Percentiles rank a stretch among this genome's conserved stretches.
These are phyloP conservation scores for Phaeosphaeria sp. DNA, from an alignment of 2,329 filamentous ascomycete genomes.

Conservation along the genomic window DNA sequence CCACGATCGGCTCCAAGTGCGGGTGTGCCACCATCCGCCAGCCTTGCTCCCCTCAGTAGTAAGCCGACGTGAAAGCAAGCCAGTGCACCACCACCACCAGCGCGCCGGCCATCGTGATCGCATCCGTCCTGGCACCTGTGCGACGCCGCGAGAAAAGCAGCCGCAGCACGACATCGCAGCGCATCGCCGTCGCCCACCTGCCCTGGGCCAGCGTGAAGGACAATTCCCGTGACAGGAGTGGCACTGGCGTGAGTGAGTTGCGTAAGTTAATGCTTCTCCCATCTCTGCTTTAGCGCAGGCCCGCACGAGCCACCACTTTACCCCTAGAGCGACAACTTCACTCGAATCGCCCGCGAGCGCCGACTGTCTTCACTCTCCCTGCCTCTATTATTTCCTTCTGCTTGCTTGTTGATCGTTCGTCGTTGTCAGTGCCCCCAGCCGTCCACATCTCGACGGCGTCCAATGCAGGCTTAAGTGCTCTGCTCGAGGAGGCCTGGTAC, in stretches of 20 bases:
- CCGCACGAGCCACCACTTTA: slow-evolving; percentile 12
- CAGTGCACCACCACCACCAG: background rate
- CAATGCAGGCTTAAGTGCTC: slow-evolving; percentile 49
- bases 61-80: slow-evolving; percentile 2
- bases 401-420: slow-evolving; percentile 36
- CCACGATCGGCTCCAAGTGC: slow-evolving; percentile 24
- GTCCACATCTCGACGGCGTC: slow-evolving; percentile 32
- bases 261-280: slow-evolving; percentile 19
- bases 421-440: slow-evolving; percentile 25
- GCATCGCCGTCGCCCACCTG: background rate
- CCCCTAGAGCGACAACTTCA: slow-evolving; percentile 15
- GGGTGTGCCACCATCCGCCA: slow-evolving; percentile 14
- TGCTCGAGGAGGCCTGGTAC: slow-evolving; percentile 49
- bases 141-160: slow-evolving; percentile 3
- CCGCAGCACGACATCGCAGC: background rate
- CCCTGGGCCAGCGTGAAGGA: slow-evolving; percentile 1
- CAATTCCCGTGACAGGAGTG: background rate
- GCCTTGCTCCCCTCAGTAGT: slow-evolving; percentile 10
- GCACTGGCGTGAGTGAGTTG: slow-evolving; percentile 14
- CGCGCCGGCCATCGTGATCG: background rate
- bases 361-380: slow-evolving; percentile 33
- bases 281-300: slow-evolving; percentile 10
- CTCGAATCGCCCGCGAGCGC: slow-evolving; percentile 32
- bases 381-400: slow-evolving; percentile 46
- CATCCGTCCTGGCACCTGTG: background rate